Evolutionary conservation across 164 flowering plant genomes (phyloP).

Genomic region (Tetrastigma voinierianum): DNA sequence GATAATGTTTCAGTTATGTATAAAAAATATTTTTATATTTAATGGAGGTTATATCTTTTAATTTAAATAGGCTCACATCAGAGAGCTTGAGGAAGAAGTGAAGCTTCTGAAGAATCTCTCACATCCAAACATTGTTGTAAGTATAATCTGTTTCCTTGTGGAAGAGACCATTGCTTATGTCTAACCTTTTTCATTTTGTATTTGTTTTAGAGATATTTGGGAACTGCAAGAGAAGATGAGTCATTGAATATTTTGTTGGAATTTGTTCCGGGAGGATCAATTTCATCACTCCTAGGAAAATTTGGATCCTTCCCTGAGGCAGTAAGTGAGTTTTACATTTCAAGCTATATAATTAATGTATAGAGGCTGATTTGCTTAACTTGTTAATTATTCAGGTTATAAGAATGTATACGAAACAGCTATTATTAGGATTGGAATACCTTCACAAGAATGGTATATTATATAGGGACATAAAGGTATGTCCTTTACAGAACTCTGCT

Average conservation of each 20-base stretch:
- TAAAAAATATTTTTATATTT: too few relatives aligned
- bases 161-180: conserved; percentile 1
- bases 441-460: conserved; percentile 86
- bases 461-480: conserved; percentile 96
- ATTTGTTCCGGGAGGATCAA: conserved; percentile 98
- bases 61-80: conserved; percentile 61
- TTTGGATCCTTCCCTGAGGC: conserved; percentile 96
- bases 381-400: conserved; percentile 57
- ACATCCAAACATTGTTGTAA: conserved; percentile 94
- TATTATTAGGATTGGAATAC: conserved; percentile 85
- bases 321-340: conserved; percentile 45
- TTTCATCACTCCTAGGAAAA: conserved; percentile 89
- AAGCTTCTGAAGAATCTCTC: conserved; percentile 85
- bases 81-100: conserved; percentile 96
- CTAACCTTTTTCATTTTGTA: conserved; percentile 7
- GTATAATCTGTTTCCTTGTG: conserved; percentile 15
- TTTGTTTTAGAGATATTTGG: conserved; percentile 80
- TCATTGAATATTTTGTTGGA: conserved; percentile 84
- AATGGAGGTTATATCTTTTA: too few relatives aligned
- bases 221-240: conserved; percentile 90
- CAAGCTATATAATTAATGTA: not conserved
- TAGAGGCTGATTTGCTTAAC: conserved; percentile 2
- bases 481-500: not conserved
- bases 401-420: conserved; percentile 84
- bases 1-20: too few relatives aligned